Base-by-base conservation (phyloP, 257 asterid genomes). In the Solanum chmielewskii region DNA sequence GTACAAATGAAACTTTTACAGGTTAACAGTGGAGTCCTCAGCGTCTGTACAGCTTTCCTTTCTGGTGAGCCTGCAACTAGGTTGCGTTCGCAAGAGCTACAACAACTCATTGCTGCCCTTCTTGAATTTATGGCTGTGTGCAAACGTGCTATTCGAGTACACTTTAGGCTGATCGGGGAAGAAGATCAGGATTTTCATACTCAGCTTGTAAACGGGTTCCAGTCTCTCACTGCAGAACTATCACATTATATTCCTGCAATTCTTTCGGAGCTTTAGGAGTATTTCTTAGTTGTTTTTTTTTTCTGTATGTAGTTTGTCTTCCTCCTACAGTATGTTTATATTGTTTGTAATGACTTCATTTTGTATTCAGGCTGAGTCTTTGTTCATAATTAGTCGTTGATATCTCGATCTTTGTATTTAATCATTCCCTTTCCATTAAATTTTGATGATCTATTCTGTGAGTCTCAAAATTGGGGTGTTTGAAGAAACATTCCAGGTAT, bases 61-160 rank as follows among this genome's bases (percentile, higher is more conserved):
- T 97, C 99, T 4, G 99, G 99, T 44, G 99, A 97, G 86, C 99
- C 99, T 31, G 99, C 99, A 83, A 97, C 99, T 2, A 93, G 99
- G 94, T 93, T 96, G 89, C 93, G 99, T 7, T 97, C 99, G 3
- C 99, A 97, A 92, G 99, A 97, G 91, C 86, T 97, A 27, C 99
- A 97, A 89, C 99, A 97, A 84, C 93, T 97, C 74, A 96, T 97
- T 56, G 99, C 99, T 20, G 99, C 99, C 4, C 96, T 97, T 64
- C 95, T 97, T 20, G 99, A 97, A 78, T 97, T 97, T 90, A 97
- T 97, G 99, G 99, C 99, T 1, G 99, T 97, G 41, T 97, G 99
- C 90, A 97, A 97, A 90, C 98, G 99, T 33, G 99, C 99, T 10
- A 97, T 97, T 42, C 94, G 99, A 21, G 99, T 97, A 66, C 99